Conservation (phyloP, 352 stramenopile species). For the Phytophthora ohioensis region DNA sequence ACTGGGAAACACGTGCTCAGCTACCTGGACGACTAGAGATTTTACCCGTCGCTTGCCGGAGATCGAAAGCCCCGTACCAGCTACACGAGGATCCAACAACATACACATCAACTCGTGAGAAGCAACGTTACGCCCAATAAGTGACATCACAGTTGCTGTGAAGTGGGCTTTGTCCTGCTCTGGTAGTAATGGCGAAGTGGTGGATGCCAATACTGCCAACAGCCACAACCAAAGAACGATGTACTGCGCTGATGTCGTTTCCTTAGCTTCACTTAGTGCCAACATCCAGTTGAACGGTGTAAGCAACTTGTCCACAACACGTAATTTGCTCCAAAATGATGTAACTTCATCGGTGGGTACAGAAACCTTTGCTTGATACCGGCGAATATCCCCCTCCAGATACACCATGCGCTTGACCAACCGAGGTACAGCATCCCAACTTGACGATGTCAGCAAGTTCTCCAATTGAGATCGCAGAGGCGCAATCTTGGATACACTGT, state of each 20-base stretch:
- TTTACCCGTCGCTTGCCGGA: conserved; percentile 56
- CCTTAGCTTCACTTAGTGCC: conserved; percentile 45
- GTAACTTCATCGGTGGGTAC: conserved; percentile 20
- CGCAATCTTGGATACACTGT: conserved; percentile 30
- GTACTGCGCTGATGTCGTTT: conserved; percentile 50
- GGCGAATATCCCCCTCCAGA: conserved; percentile 36
- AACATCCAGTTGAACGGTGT: conserved; percentile 59
- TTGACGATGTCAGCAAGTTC: conserved; percentile 10
- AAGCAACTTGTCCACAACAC: conserved; percentile 43
- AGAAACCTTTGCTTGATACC: conserved; percentile 26
- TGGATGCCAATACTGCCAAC: conserved; percentile 30
- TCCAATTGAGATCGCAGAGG: conserved; percentile 16
- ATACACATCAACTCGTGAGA: conserved; percentile 56
- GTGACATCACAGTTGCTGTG: conserved; percentile 11
- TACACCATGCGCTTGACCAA: conserved; percentile 39
- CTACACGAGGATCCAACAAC: conserved; percentile 57
- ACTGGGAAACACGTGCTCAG: conserved; percentile 34
- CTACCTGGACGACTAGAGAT: conserved; percentile 52
- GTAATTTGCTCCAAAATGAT: conserved; percentile 48
- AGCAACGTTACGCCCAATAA: conserved; percentile 27
- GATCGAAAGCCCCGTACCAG: conserved; percentile 48
- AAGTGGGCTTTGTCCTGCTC: conserved; percentile 24
- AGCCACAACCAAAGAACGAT: conserved; percentile 62
- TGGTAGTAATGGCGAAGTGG: conserved; percentile 15
- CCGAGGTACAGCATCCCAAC: conserved; percentile 31